These are phyloP conservation scores for Didymella segeticola DNA, from an alignment of 2,329 filamentous ascomycete genomes.

Conservation along the genomic window DNA sequence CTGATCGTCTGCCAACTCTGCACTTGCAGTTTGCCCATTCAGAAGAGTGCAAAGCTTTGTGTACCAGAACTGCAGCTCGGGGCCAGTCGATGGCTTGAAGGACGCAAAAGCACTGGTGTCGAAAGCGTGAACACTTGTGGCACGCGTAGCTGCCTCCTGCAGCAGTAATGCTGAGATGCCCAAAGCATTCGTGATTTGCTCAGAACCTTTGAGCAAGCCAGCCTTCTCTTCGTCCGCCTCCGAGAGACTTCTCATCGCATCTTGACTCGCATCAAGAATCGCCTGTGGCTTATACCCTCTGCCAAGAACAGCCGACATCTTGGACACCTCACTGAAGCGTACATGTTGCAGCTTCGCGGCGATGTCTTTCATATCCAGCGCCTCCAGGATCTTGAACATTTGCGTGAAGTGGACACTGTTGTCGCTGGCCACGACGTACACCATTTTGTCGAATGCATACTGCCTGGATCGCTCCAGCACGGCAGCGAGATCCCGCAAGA, in stretches of 20 bases:
- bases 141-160: slow-evolving; percentile 38
- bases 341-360: slow-evolving; percentile 73
- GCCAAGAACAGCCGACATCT: slow-evolving; percentile 51
- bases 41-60: slow-evolving; percentile 30
- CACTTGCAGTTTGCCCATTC: slow-evolving; percentile 9
- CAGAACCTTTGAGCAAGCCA: slow-evolving; percentile 22
- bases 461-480: slow-evolving; percentile 69
- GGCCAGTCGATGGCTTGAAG: slow-evolving; percentile 40
- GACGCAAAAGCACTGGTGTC: slow-evolving; percentile 32
- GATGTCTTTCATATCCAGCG: slow-evolving; percentile 73
- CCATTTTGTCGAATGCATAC: slow-evolving; percentile 76
- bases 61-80: slow-evolving; percentile 42
- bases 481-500: slow-evolving; percentile 80
- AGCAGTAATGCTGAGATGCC: slow-evolving; percentile 34
- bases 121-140: slow-evolving; percentile 32
- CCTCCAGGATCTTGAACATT: slow-evolving; percentile 77
- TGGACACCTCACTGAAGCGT: slow-evolving; percentile 74
- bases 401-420: slow-evolving; percentile 77
- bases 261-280: slow-evolving; percentile 62
- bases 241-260: slow-evolving; percentile 22
- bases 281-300: slow-evolving; percentile 72
- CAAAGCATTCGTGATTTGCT: slow-evolving; percentile 20
- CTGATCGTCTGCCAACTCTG: slow-evolving; percentile 31
- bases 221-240: slow-evolving; percentile 30
- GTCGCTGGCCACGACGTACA: slow-evolving; percentile 76